Evolutionary conservation across 768 basidiomycete species (phyloP).

Genomic region (Tephrocybe sp.): DNA sequence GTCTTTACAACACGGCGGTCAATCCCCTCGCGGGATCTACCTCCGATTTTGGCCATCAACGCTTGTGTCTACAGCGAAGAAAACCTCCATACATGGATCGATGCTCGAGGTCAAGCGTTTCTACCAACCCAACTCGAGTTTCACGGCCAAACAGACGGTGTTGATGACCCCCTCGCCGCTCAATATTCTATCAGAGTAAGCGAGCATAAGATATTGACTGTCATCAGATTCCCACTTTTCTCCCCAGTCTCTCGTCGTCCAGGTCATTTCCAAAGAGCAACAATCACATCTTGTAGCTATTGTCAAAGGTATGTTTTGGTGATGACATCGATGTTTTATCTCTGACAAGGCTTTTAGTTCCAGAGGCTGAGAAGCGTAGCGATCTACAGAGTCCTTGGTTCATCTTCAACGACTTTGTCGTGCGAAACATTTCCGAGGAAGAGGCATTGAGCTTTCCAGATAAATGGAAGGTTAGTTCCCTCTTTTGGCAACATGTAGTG

Average conservation of each 20-base stretch:
- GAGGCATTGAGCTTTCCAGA: slow-evolving; percentile 87
- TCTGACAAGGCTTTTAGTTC: slow-evolving; percentile 39
- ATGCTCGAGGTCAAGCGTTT: slow-evolving; percentile 58
- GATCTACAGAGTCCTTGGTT: slow-evolving; percentile 70
- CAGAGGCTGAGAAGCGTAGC: slow-evolving; percentile 53
- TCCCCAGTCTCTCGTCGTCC: slow-evolving; percentile 74
- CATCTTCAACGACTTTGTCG: slow-evolving; percentile 96
- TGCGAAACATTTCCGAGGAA: slow-evolving; percentile 78
- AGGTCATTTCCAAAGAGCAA: slow-evolving; percentile 70
- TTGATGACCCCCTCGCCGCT: slow-evolving; percentile 54
- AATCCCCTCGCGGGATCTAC: slow-evolving; percentile 64
- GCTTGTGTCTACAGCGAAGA: slow-evolving; percentile 81
- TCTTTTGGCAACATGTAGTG: neutral
- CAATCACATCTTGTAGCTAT: slow-evolving; percentile 87
- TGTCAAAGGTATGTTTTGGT: slow-evolving; percentile 61
- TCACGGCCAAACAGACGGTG: slow-evolving; percentile 58
- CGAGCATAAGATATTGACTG: neutral
- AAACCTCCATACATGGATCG: slow-evolving; percentile 72
- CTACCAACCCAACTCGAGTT: slow-evolving; percentile 57
- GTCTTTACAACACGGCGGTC: slow-evolving; percentile 72
- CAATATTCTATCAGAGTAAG: slow-evolving; percentile 73
- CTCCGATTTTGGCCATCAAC: slow-evolving; percentile 86
- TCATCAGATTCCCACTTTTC: neutral
- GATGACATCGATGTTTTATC: neutral
- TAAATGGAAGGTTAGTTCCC: slow-evolving; percentile 85